Evolutionary conservation across 768 basidiomycete genomes (phyloP).

Genomic region (Cystofilobasidium bisporidii): DNA sequence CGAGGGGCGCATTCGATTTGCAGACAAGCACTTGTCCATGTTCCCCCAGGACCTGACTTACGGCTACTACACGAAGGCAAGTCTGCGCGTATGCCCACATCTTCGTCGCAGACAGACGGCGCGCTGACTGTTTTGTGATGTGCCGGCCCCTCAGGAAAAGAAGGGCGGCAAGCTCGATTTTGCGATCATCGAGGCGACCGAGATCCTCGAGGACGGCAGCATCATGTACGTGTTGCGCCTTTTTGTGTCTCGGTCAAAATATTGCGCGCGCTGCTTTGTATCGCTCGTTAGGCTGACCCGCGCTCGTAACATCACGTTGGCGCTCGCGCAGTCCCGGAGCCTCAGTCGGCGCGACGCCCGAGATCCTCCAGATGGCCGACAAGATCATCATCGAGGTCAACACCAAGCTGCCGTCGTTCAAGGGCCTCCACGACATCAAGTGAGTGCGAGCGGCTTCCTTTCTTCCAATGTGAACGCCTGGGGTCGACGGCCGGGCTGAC

Average conservation of each 20-base stretch:
- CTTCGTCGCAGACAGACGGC: neutral
- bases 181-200: conserved; percentile 33
- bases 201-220: conserved; percentile 13
- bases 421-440: conserved; percentile 36
- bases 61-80: conserved; percentile 32
- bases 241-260: too few relatives aligned
- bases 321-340: conserved; percentile 28
- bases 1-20: conserved; percentile 33
- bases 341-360: conserved; percentile 36
- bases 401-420: conserved; percentile 34
- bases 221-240: conserved; percentile 3
- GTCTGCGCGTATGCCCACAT: neutral
- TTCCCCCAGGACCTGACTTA: conserved; percentile 32
- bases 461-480: neutral
- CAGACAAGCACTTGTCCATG: conserved; percentile 34
- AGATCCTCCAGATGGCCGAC: conserved; percentile 34
- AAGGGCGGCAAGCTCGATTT: conserved; percentile 35
- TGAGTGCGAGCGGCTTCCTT: neutral
- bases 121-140: too few relatives aligned
- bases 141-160: conserved; percentile 23
- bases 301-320: too few relatives aligned
- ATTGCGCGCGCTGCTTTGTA: too few relatives aligned
- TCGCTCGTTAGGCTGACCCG: too few relatives aligned
- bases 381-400: conserved; percentile 39
- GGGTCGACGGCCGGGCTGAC: too few relatives aligned